phyloP scores from a whole-genome alignment of 2,329 filamentous ascomycete genomes.

The Colletotrichum shisoi region DNA sequence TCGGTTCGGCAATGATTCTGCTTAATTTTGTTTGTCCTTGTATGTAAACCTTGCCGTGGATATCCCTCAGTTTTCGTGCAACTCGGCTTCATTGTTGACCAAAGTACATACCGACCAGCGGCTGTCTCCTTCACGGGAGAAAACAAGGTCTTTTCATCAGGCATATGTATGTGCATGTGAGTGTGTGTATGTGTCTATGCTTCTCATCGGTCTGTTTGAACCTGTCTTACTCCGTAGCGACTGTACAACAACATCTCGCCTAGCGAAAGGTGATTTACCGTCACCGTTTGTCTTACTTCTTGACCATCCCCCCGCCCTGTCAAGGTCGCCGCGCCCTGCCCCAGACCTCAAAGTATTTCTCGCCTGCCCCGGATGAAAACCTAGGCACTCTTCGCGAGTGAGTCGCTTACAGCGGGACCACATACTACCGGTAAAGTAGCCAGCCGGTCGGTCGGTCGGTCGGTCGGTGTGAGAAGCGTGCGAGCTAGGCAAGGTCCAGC shows the following conservation, averaged over 20 bases:
- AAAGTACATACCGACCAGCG: background rate
- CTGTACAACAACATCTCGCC: background rate
- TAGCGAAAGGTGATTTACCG: background rate
- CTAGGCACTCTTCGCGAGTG: too few relatives aligned
- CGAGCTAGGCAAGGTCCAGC: background rate
- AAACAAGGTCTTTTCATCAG: background rate
- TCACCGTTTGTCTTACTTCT: background rate
- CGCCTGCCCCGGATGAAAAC: background rate
- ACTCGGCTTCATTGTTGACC: background rate
- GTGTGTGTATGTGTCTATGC: background rate
- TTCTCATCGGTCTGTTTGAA: background rate
- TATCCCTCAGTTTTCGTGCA: background rate
- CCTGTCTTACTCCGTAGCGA: background rate
- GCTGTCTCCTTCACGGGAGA: background rate
- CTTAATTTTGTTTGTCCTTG: background rate
- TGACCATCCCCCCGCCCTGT: background rate
- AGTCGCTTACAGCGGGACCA: background rate
- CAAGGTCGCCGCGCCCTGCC: background rate
- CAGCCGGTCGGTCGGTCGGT: too few relatives aligned
- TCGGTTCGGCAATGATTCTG: background rate
- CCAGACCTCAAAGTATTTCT: background rate
- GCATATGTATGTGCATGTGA: background rate
- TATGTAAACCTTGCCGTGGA: slow-evolving; percentile 1
- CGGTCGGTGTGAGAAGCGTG: background rate
- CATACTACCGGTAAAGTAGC: background rate